Conservation (phyloP, 2,329 filamentous ascomycete species). For the Claviceps pusilla region DNA sequence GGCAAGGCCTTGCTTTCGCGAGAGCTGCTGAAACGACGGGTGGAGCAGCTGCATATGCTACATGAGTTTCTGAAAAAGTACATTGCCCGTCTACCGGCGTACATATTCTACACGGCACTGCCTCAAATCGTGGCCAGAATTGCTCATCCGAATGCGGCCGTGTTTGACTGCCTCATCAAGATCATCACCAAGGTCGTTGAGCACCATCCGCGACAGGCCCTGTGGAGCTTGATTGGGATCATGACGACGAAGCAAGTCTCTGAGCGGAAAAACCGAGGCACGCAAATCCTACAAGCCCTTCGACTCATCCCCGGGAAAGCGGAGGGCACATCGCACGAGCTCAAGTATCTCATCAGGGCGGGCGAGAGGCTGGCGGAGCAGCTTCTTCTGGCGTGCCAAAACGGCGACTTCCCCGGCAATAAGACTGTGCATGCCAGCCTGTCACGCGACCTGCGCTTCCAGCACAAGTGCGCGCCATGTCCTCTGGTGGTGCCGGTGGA, state of each 20-base stretch:
- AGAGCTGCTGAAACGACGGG: slow-evolving; percentile 40
- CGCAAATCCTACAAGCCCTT: slow-evolving; percentile 36
- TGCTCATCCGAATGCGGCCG: slow-evolving; percentile 63
- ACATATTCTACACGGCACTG: slow-evolving; percentile 67
- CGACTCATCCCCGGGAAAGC: slow-evolving; percentile 33
- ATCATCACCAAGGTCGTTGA: slow-evolving; percentile 81
- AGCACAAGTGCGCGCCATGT: slow-evolving; percentile 68
- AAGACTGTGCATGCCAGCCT: slow-evolving; percentile 57
- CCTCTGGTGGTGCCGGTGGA: slow-evolving; percentile 82
- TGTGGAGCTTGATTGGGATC: slow-evolving; percentile 83
- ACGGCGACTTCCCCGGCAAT: slow-evolving; percentile 55
- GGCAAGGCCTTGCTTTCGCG: slow-evolving; percentile 37
- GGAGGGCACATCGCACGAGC: slow-evolving; percentile 39
- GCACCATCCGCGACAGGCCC: slow-evolving; percentile 73
- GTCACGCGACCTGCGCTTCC: slow-evolving; percentile 65
- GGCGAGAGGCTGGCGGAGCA: slow-evolving; percentile 76
- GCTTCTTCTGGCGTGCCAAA: slow-evolving; percentile 65
- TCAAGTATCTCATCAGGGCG: slow-evolving; percentile 57
- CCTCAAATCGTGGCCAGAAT: slow-evolving; percentile 95
- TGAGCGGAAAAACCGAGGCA: slow-evolving; percentile 45
- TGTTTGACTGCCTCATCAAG: slow-evolving; percentile 59
- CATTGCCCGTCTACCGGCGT: slow-evolving; percentile 54
- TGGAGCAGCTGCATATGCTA: slow-evolving; percentile 51
- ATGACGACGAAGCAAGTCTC: slow-evolving; percentile 60
- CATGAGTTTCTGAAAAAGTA: slow-evolving; percentile 71